Conservation (phyloP, 345 rosid species). For the Corchorus olitorius region DNA sequence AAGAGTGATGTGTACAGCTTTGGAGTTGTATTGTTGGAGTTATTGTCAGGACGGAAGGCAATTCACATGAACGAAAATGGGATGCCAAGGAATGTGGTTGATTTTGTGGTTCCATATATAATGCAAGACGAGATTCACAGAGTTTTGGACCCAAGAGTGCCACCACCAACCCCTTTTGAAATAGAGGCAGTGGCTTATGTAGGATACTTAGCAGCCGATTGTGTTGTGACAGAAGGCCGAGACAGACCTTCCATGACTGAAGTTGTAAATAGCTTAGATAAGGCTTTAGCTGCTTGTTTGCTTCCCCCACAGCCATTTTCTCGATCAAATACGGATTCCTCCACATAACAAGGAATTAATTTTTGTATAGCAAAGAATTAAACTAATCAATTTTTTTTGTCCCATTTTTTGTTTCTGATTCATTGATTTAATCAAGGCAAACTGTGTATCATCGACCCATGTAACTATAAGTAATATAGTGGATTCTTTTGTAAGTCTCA, state of each 20-base stretch:
- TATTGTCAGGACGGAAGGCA: conserved; percentile 62
- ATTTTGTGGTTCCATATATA: conserved; percentile 61
- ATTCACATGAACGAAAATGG: conserved; percentile 61
- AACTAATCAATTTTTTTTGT: neutral
- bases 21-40: conserved; percentile 65
- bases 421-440: neutral
- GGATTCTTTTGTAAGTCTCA: too few species aligned
- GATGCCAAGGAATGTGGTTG: conserved; percentile 61
- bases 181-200: conserved; percentile 68
- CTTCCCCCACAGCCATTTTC: conserved; percentile 19
- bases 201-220: conserved; percentile 65
- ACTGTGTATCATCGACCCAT: neutral
- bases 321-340: conserved; percentile 44
- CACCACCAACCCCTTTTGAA: conserved; percentile 70
- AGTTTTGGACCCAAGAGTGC: conserved; percentile 60
- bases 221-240: conserved; percentile 51
- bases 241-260: conserved; percentile 67
- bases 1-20: conserved; percentile 86
- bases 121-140: conserved; percentile 62
- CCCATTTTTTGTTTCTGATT: neutral
- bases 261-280: conserved; percentile 53
- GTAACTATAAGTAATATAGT: too few species aligned
- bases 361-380: conserved; percentile 14
- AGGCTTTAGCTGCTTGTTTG: conserved; percentile 52
- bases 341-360: conserved; percentile 23